These are phyloP conservation scores for Hypericum perforatum DNA, from an alignment of 345 rosid species.

Conservation along the genomic window DNA sequence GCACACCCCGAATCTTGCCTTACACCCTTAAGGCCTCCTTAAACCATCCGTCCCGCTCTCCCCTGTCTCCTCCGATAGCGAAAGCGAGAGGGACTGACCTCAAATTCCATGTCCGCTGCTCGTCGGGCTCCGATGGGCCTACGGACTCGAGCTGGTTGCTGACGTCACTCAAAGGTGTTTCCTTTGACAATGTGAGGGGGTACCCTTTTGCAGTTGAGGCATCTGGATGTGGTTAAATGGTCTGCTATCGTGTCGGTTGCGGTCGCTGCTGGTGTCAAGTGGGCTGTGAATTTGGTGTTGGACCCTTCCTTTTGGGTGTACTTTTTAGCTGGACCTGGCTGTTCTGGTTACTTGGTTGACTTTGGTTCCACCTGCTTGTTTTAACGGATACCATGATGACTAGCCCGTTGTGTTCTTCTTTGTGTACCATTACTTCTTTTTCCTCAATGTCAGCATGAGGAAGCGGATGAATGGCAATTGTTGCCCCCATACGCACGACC, in stretches of 20 bases:
- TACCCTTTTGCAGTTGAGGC: conserved; percentile 31
- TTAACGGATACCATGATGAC: conserved; percentile 80
- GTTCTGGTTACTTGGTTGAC: conserved; percentile 90
- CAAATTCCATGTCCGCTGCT: conserved; percentile 33
- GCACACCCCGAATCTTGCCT: conserved; percentile 10
- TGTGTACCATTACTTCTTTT: conserved; percentile 80
- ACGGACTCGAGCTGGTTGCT: conserved; percentile 22
- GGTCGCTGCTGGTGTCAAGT: conserved; percentile 49
- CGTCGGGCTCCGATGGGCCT: conserved; percentile 31
- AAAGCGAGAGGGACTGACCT: conserved; percentile 20
- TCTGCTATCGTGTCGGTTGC: conserved; percentile 41
- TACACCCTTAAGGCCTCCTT: conserved; percentile 14
- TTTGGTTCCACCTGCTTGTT: conserved; percentile 69
- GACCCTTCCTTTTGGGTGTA: conserved; percentile 87
- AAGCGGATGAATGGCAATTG: conserved; percentile 75
- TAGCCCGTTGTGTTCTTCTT: conserved; percentile 87
- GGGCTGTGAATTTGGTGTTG: conserved; percentile 36
- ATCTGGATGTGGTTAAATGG: conserved; percentile 45
- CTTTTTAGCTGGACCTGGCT: conserved; percentile 87
- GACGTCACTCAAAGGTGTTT: conserved; percentile 30
- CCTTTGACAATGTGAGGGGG: conserved; percentile 33
- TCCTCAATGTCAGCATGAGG: conserved; percentile 69
- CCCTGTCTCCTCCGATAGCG: background rate
- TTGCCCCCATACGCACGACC: conserved; percentile 48
- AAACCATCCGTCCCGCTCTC: conserved; percentile 12